Base-by-base conservation (phyloP, 179 eudicot species). In the Camellia oleifera region DNA sequence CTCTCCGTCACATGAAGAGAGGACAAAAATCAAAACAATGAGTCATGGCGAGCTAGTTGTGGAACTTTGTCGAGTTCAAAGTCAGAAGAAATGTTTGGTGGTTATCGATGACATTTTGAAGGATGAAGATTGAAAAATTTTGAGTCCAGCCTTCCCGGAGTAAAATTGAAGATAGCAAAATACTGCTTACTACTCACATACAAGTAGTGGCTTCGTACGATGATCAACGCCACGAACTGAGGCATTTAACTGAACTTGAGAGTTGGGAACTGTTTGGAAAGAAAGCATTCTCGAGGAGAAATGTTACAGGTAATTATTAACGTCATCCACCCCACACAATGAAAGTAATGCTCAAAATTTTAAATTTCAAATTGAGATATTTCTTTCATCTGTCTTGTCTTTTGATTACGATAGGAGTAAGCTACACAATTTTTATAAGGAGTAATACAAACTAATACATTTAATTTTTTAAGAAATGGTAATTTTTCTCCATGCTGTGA, bases 61-160 rank as follows among this genome's bases (percentile, higher is more conserved):
- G 15, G 72, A 26, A 64, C 67, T 84, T 45, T 66, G 44, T 46
- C 26, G 61, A 26, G 11, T 58, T 45, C 9, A 81, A 67, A 42
- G 53, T 15, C 48, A 66, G 3, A 75, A 67, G 64, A 54, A 7
- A 7, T 84, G 77, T 45, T 66, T 84, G 46, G 18, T 84, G 17
- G 80, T 84, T 54, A 77, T 84, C 45, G 84, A 84, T 23, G 79
- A 82, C 26, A 77, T 79, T 7, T 85, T 83, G 85, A 78, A 77
- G 56, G 14, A n/a, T 2, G 20, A 72, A 14, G 54, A 62, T 48
- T 58, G 80, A 42, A 56, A 70, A 45, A 15, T 23, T 15, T 17
- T 70, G 4, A 45, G 14, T 7, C 18, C 1, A 26, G 23, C 74
- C 18, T 72, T 72, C 10, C 76, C 61, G 0, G n/a, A 72, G 11